Evolutionary conservation across 129 eudicot genomes (phyloP), one percentile per base, ranked within the genome.

Genomic region (Tagetes patula): DNA sequence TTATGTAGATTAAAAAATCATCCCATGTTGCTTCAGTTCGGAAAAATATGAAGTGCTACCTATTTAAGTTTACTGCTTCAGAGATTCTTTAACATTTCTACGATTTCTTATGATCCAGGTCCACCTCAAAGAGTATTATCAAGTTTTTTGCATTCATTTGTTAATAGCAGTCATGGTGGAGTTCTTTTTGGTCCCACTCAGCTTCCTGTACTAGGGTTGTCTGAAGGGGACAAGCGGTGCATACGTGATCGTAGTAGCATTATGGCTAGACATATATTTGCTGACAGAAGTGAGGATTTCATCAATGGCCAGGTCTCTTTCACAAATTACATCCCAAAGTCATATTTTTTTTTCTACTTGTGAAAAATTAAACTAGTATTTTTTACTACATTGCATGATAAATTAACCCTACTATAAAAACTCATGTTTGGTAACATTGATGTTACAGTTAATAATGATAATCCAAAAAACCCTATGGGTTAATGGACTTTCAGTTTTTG

Each of bases 171-270:
- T 64, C 96, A 91, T 70, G 90, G 84, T 20, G 95, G 85, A 27
- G 61, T 88, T 64, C 98, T 96, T 53, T 88, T 94, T 70, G 96
- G 80, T 49, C 96, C 96, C 56, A 60, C 96, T 43, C 79, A 90
- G 13, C 89, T 94, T 72, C 98, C 98, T 4, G 78, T 85, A 27
- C 81, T 94, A 70, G 98, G 98, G 37, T 79, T 94, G 85, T 90
- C 96, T 53, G 87, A 90, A 76, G 96, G 96, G 54, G 98, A 94
- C 76, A 94, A 94, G 80, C 88, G 85, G 69, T 90, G 98, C 80
- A 90, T 94, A 72, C 90, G 97, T 8, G 95, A 94, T 69, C 98
- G 98, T n/a, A 90, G 96, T 80, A 94, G 96, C 83, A 94, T 94
- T 65, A 94, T 94, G 98, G 98, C 98, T 64, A 89, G 96, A 3